Conservation (phyloP, 2,329 filamentous ascomycete genomes). For the Teratosphaeria viscida region DNA sequence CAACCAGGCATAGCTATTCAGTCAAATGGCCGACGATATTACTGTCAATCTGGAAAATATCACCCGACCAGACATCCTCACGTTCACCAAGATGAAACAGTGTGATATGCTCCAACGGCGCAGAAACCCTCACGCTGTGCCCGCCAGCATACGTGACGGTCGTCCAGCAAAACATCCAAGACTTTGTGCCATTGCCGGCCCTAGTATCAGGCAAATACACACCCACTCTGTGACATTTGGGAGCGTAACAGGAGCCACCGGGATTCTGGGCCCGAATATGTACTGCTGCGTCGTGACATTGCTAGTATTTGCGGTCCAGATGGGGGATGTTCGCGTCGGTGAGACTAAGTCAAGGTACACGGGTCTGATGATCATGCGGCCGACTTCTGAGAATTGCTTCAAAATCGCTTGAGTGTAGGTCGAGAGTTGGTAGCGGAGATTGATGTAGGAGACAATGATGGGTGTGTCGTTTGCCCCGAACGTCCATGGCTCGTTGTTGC, state of each 20-base stretch:
- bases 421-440: constrained; percentile 18
- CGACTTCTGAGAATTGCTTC: constrained; percentile 23
- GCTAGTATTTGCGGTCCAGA: constrained; percentile 19
- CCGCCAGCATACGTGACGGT: constrained; percentile 31
- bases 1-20: background rate
- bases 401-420: constrained; percentile 26
- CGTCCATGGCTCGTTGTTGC: constrained; percentile 26
- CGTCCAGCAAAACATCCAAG: constrained; percentile 34
- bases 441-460: constrained; percentile 21
- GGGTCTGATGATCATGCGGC: constrained; percentile 29
- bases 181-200: constrained; percentile 13
- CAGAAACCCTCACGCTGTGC: constrained; percentile 20
- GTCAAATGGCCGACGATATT: background rate
- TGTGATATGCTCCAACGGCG: constrained; percentile 22
- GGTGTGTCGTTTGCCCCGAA: constrained; percentile 21
- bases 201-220: constrained; percentile 27
- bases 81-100: constrained; percentile 19
- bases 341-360: constrained; percentile 30
- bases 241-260: constrained; percentile 27
- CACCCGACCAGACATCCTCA: constrained; percentile 14
- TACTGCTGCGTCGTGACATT: constrained; percentile 31
- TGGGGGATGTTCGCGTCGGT: constrained; percentile 18
- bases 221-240: constrained; percentile 28
- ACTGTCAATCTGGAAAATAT: constrained; percentile 13
- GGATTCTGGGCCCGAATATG: constrained; percentile 29